Conservation (phyloP, 495 filamentous ascomycete species). For the Aspergillus bridgeri region DNA sequence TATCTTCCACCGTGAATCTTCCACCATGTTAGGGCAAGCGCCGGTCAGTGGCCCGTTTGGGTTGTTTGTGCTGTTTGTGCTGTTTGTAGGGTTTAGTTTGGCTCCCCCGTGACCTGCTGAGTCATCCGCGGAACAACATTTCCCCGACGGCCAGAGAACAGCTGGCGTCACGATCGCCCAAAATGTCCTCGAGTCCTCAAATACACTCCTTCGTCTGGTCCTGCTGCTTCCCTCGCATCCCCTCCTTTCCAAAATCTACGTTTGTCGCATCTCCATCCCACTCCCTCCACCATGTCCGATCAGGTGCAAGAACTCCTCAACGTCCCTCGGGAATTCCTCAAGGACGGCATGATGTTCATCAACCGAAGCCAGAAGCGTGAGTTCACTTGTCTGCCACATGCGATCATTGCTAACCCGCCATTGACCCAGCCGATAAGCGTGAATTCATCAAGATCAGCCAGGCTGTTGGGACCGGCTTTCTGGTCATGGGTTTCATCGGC, state of each 20-base stretch:
- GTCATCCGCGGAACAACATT: neutral
- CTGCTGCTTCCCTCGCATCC: neutral
- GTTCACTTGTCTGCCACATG: neutral
- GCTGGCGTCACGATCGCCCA: neutral
- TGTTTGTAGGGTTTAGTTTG: no score
- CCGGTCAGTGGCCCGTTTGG: no score
- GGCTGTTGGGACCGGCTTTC: constrained; percentile 88
- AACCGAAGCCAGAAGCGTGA: constrained; percentile 72
- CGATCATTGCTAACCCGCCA: neutral
- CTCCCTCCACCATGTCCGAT: constrained; percentile 55
- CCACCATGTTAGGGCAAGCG: no score
- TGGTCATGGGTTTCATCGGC: constrained; percentile 80
- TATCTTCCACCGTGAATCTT: no score
- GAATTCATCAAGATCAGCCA: constrained; percentile 96
- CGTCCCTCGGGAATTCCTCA: constrained; percentile 72
- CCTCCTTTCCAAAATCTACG: neutral
- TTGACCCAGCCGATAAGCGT: constrained; percentile 62
- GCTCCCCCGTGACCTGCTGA: no score
- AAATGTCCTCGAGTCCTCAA: neutral
- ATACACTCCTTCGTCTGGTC: neutral
- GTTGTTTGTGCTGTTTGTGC: no score
- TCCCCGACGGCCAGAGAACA: neutral
- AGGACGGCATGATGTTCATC: constrained; percentile 74
- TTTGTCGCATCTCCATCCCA: neutral
- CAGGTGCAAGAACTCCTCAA: constrained; percentile 70